These are phyloP conservation scores for Jaapia argillacea DNA, from an alignment of 768 basidiomycete genomes.

Conservation along the genomic window DNA sequence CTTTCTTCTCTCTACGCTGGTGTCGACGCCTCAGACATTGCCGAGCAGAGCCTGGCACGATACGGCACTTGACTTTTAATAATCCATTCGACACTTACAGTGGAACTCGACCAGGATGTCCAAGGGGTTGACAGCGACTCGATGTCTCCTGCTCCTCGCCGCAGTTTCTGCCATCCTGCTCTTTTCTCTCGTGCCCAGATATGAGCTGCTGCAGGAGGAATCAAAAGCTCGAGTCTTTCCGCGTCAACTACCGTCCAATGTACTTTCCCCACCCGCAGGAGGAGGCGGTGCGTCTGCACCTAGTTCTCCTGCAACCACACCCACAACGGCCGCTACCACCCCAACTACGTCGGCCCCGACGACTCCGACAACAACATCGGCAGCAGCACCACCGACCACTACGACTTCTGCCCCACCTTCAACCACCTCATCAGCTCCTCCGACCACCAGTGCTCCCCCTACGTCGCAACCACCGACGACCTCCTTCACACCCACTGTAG, in stretches of 20 bases:
- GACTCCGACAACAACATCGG: constrained; percentile 2
- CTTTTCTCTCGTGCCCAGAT: constrained; percentile 14
- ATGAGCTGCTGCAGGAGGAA: constrained; percentile 9
- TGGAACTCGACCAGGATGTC: too few species aligned
- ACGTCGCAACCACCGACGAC: constrained; percentile 4
- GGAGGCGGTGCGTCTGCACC: background rate
- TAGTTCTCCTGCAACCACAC: constrained; percentile 1
- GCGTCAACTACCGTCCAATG: constrained; percentile 5
- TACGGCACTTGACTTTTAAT: too few species aligned
- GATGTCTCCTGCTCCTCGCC: constrained; percentile 18
- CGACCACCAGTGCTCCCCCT: constrained; percentile 1
- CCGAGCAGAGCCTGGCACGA: too few species aligned
- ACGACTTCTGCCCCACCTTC: constrained; percentile 5
- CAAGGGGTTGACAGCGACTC: constrained; percentile 12
- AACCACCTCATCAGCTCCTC: constrained; percentile 2
- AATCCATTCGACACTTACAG: too few species aligned
- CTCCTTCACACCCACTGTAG: constrained; percentile 1
- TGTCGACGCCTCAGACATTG: too few species aligned
- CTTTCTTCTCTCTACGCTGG: too few species aligned
- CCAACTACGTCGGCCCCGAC: constrained; percentile 9
- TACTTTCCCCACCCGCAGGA: background rate
- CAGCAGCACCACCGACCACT: constrained; percentile 1
- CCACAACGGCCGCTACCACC: constrained; percentile 5
- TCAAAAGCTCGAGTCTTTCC: constrained; percentile 10
- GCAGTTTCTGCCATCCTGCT: constrained; percentile 17